Evolutionary conservation across 768 basidiomycete genomes (phyloP).

Genomic region (Gymnopilus dilepis): DNA sequence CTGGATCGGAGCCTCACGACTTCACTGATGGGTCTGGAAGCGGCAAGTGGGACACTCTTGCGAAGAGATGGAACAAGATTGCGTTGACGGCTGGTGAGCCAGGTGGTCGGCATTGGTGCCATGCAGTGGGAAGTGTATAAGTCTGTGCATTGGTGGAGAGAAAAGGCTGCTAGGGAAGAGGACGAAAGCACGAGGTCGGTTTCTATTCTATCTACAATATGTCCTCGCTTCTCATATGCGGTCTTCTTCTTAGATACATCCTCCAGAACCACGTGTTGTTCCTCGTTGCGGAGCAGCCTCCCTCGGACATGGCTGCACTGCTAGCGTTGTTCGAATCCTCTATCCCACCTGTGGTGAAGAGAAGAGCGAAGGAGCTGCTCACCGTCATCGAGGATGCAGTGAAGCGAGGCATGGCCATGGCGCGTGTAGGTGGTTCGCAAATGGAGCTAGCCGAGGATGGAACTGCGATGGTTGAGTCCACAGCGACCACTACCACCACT

Average conservation of each 20-base stretch:
- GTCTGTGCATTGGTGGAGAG: constrained; percentile 83
- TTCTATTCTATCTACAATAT: constrained; percentile 8
- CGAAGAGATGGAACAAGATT: constrained; percentile 83
- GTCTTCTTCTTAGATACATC: constrained; percentile 61
- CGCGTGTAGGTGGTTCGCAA: constrained; percentile 16
- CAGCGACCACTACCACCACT: too few relatives aligned
- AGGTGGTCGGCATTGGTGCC: too few relatives aligned
- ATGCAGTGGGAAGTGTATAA: constrained; percentile 71
- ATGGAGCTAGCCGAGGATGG: background rate
- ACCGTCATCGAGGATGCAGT: constrained; percentile 62
- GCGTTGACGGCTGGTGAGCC: constrained; percentile 46
- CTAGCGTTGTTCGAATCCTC: constrained; percentile 57
- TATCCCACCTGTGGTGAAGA: constrained; percentile 67
- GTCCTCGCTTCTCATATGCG: too few relatives aligned
- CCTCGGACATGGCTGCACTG: constrained; percentile 66
- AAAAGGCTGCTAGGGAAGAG: constrained; percentile 75
- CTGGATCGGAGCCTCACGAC: constrained; percentile 79
- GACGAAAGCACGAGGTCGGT: constrained; percentile 84
- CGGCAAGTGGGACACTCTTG: constrained; percentile 79
- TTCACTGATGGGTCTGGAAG: constrained; percentile 62
- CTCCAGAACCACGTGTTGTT: constrained; percentile 79
- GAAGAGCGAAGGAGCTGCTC: constrained; percentile 66
- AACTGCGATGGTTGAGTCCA: too few relatives aligned
- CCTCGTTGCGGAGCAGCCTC: constrained; percentile 71
- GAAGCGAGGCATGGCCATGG: constrained; percentile 33